Base-by-base conservation (phyloP, 2,329 filamentous ascomycete species). In the Microdochium bolleyi region DNA sequence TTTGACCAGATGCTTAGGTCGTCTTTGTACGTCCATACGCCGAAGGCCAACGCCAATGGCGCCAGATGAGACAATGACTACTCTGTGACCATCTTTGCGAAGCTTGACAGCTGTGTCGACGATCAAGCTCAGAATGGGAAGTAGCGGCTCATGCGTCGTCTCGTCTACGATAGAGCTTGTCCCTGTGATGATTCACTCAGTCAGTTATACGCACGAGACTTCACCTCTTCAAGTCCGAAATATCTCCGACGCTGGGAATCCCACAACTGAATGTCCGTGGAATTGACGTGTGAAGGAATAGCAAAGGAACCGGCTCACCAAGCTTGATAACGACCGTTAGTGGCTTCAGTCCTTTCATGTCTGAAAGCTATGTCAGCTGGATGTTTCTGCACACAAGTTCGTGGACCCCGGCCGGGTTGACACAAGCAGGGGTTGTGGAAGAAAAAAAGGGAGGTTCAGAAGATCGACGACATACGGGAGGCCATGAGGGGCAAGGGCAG, bases 131-230 rank as follows among this genome's bases (percentile, higher is more conserved):
- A 99, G 76, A 60, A 91, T 95, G 3, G 92, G 94, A 38, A 99
- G 80, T 34, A 96, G 82, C 3, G 94, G 94, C 66, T 96, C 89
- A 72, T 96, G 94, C 22, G 89, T 95, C 66, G 85, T 88, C 69
- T 99, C 94, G 72, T 97, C 90, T 58, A 99, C 92, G 61, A 99
- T 97, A n/a, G 94, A 97, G 70, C 91, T 96, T 49, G 94, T 97
- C 62, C 94, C 94, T 99, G 61, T n/a, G 50, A 51, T 53, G 51
- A 24, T 41, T 7, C 11, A 21, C 27, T 55, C 16, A 51, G 41
- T 51, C 5, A 30, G 11, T 30, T 30, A 11, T 11, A 30, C 27
- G 27, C 27, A 30, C 27, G 11, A 11, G 14, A 41, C 49, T 24
- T 30, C n/a, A 7, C 24, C 51, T n/a, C 5, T 5, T 30, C 5